These are phyloP conservation scores for Umbilicaria muhlenbergii DNA, from an alignment of 495 filamentous ascomycete genomes.

Conservation along the genomic window DNA sequence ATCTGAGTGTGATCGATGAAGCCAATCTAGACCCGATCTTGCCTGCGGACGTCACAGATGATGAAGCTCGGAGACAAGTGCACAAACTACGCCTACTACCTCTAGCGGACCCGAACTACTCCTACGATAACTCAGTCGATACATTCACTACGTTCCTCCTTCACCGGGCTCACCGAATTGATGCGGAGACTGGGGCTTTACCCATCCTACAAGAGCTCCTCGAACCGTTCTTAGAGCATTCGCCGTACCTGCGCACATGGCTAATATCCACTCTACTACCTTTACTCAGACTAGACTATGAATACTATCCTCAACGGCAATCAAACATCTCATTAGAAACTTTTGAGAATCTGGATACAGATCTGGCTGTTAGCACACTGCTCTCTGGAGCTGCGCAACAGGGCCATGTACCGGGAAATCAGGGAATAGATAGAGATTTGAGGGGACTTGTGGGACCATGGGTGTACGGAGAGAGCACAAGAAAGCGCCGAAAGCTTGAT, in stretches of 20 bases:
- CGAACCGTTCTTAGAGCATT: slow-evolving; percentile 56
- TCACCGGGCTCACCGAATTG: slow-evolving; percentile 58
- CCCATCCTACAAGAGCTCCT: slow-evolving; percentile 56
- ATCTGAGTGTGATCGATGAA: slow-evolving; percentile 15
- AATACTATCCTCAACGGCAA: slow-evolving; percentile 55
- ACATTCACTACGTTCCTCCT: slow-evolving; percentile 54
- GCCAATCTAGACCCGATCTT: slow-evolving; percentile 37
- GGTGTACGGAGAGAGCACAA: slow-evolving; percentile 55
- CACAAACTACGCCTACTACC: slow-evolving; percentile 54
- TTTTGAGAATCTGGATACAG: slow-evolving; percentile 47
- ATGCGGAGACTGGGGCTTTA: slow-evolving; percentile 63
- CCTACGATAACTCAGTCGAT: slow-evolving; percentile 31
- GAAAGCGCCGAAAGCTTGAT: slow-evolving; percentile 40
- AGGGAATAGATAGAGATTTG: slow-evolving; percentile 50
- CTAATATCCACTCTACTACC: slow-evolving; percentile 66
- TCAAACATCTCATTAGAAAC: slow-evolving; percentile 36
- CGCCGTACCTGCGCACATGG: slow-evolving; percentile 52
- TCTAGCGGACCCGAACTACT: slow-evolving; percentile 32
- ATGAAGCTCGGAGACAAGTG: slow-evolving; percentile 51
- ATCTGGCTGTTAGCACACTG: slow-evolving; percentile 47
- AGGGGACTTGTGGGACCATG: slow-evolving; percentile 66
- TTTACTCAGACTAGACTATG: slow-evolving; percentile 63
- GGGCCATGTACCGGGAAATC: slow-evolving; percentile 23
- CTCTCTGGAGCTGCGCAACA: slow-evolving; percentile 41
- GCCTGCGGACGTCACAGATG: slow-evolving; percentile 45